Percentiles rank a stretch among this genome's conserved stretches.
Evolutionary conservation across 1,284 basidiomycete genomes (phyloP).

Genomic region (Trichosporon sp.): DNA sequence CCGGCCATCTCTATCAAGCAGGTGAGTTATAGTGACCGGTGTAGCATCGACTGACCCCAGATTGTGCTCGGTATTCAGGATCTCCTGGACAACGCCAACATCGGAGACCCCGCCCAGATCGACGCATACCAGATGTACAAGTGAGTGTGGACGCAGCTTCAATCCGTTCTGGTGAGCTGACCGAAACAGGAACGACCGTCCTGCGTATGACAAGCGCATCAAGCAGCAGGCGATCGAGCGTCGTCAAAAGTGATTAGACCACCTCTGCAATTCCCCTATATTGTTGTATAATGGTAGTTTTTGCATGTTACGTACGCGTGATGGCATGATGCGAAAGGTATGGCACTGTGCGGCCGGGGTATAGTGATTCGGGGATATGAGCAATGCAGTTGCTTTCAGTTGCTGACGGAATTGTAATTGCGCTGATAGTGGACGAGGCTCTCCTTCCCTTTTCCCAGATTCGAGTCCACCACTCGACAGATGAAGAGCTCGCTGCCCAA

Average conservation of each 20-base stretch:
- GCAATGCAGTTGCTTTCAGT: not conserved
- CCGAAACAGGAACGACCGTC: conserved; percentile 69
- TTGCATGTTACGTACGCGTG: not conserved
- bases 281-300: conserved; percentile 3
- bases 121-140: conserved; percentile 98
- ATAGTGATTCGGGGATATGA: not conserved
- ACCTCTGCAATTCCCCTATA: not conserved
- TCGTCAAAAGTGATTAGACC: conserved; percentile 53
- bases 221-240: conserved; percentile 78
- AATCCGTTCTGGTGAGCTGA: not conserved
- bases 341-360: not conserved
- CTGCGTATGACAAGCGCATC: conserved; percentile 78
- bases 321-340: not conserved
- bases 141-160: conserved; percentile 52
- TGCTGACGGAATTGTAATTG: conserved; percentile 21
- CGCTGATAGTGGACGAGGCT: conserved; percentile 37
- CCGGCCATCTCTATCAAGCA: conserved; percentile 99
- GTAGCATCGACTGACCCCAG: conserved; percentile 49
- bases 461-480: conserved; percentile 34
- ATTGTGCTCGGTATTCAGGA: conserved; percentile 94
- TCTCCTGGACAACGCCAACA: conserved; percentile 87
- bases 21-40: conserved; percentile 52
- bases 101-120: conserved; percentile 90
- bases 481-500: conserved; percentile 44
- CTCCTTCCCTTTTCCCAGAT: conserved; percentile 11